These are phyloP conservation scores for Eimeria falciformis DNA, from an alignment of 169 alveolate species.

Conservation along the genomic window DNA sequence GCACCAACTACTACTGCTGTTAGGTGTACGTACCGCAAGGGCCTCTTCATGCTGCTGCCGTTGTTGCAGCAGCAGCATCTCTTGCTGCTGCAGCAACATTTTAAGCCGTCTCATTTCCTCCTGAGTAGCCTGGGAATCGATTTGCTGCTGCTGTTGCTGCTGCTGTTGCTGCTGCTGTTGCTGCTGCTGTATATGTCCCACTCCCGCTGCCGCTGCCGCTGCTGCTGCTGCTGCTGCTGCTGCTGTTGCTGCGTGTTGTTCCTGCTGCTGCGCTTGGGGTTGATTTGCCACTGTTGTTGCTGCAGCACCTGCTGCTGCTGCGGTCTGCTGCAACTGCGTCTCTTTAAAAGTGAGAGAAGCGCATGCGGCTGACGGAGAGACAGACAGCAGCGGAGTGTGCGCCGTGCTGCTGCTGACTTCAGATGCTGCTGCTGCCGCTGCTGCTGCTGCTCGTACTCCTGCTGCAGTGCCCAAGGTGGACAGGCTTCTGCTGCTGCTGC, in stretches of 20 bases:
- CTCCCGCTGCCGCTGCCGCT: neutral
- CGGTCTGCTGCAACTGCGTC: neutral
- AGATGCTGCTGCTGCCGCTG: conserved; percentile 59
- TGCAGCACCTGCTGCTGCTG: conserved; percentile 50
- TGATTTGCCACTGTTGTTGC: neutral
- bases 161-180: neutral
- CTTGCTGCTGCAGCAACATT: conserved; percentile 32
- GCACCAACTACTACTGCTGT: neutral
- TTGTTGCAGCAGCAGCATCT: conserved; percentile 20
- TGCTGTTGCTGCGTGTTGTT: conserved; percentile 12
- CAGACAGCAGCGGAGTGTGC: conserved; percentile 11
- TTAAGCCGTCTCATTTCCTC: conserved; percentile 39
- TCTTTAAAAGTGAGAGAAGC: neutral
- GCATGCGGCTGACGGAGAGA: conserved; percentile 5
- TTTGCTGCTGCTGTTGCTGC: conserved; percentile 7
- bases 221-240: conserved; percentile 31
- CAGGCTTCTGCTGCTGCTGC: conserved; percentile 65
- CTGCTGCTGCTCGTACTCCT: conserved; percentile 23
- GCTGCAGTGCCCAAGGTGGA: conserved; percentile 36
- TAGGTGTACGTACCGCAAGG: neutral
- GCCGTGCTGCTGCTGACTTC: conserved; percentile 50
- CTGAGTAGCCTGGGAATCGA: neutral
- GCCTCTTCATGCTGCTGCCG: conserved; percentile 41
- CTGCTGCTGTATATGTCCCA: neutral
- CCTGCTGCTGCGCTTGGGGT: conserved; percentile 26